Evolutionary conservation across 495 filamentous ascomycete species (phyloP), one percentile per base, ranked within the genome.

Genomic region (Penicillium angulare): DNA sequence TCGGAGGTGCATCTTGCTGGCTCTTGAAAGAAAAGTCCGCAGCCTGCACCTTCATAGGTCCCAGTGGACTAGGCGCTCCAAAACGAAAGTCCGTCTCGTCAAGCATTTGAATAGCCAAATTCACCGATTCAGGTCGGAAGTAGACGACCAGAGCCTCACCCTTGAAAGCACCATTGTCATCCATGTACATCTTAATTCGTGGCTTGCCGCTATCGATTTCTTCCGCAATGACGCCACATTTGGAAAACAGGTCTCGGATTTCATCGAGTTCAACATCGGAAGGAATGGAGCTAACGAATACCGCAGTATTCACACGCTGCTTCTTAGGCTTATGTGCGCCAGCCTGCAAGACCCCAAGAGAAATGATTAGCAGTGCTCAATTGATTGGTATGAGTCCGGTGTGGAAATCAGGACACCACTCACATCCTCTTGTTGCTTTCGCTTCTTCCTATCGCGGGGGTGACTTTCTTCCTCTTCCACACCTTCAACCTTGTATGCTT

Each of bases 141-240:
- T 90, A 99, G 27, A 97, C 88, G 26, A 99, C 77, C 12, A 97
- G 78, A 6, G 88, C 90, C 61, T 97, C 92, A 40, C 95, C 95
- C 68, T 97, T 97, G 75, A 95, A 90, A 3, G 80, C 82, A 0
- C 90, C 93, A 2, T 84, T 65, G 7, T 89, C 86, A 64, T 96
- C 85, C 6, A 73, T 83, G 69, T 99, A 97, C 66, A 99, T 83
- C 72, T 96, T 97, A 71, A 99, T 89, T 36, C 95, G 87, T 12
- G 87, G 88, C 29, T 82, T 79, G 43, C 88, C 86, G 53, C 78
- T 86, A 59, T 97, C 93, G 55, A 93, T 90, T 66, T 92, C 88
- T 69, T 96, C 89, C 38, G 92, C 91, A 55, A 98, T 95, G 56
- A 98, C 86, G 40, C 95, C 95, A 66, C 82, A 96, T 53, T 84